Base-by-base conservation (phyloP, 2,329 filamentous ascomycete genomes). In the Didymella pinodella region DNA sequence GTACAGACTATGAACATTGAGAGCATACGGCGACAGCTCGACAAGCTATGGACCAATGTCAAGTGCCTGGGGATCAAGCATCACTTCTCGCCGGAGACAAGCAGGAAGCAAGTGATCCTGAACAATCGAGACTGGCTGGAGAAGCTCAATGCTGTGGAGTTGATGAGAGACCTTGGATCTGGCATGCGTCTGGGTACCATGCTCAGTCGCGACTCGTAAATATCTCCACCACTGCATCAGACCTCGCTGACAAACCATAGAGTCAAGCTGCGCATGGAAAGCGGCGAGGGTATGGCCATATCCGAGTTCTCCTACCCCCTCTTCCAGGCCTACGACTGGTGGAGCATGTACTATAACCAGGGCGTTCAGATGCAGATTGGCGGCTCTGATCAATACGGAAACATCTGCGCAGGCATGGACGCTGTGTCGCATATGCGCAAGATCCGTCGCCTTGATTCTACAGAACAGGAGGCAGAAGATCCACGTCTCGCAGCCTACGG, bases 301-400 rank as follows among this genome's bases (percentile, higher is more conserved):
- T 89, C 92, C 34, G 95, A 99, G 75, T 97, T 99, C 77, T 86
- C 88, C 41, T 99, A 99, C 72, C 95, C 96, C 1, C 80, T 99
- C 16, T 86, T 98, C 69, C 95, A 99, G 75, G 93, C 90, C 22
- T 98, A 93, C 90, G 95, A 99, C 76, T 99, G 93, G 86, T 98
- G 92, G 91, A 84, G 91, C 67, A 85, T 98, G 80, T 96, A 91
- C 78, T 84, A 86, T 46, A 82, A 84, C 25, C 85, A 83, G 50
- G 83, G 85, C 47, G 83, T 93, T 10, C 89, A 93, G 72, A 85
- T 98, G 74, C 93, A 99, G 78, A 91, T 99, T 51, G 95, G 95
- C 57, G 95, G 95, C 38, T 93, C 93, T 7, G 95, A 99, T 74
- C 95, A 99, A 79, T 98, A 90, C 74, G 95, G 95, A 63, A 99